Base-by-base conservation (phyloP, 257 asterid genomes). In the Gentiana dahurica region DNA sequence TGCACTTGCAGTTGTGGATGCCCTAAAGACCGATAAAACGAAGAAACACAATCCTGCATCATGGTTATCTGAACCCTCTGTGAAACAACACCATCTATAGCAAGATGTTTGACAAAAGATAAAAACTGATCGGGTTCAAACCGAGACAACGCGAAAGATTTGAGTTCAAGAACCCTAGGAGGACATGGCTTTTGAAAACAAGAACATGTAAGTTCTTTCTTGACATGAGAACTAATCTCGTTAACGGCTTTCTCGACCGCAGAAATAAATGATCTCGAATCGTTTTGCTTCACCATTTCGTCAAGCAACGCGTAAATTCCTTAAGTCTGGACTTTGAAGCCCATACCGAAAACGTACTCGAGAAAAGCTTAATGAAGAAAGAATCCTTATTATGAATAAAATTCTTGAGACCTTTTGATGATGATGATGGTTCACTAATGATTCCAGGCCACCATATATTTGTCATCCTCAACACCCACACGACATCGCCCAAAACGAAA, bases 381-480 rank as follows among this genome's bases (percentile, higher is more conserved):
- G 54, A 12, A 37, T 61, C 71, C 69, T 15, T 15, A 15, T 37
- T 72, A 35, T 66, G 54, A 8, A 60, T 68, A 37, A 79, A 54
- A 13, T 48, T 60, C 46, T 41, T 41, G 46, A 10, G 46, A 36
- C 63, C 66, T 37, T 12, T 32, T 15, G 24, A 15, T 15, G 24
- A 15, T 8, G 77, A 60, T 56, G 89, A 60, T 56, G 89, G 85
- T 76, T 75, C 81, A 5, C 66, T 73, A 55, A 89, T 62, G 61
- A 79, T 69, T 52, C 93, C 95, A 1, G 97, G 97, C 95, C 97
- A 89, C 97, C 97, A 89, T 43, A 71, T 44, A 53, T 72, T 71
- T 34, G 80, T 63, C 65, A 71, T 75, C 63, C 86, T 79, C 70
- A 77, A 84, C 47, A 72, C 77, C 97, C 96, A 89, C 32, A 86